A percentile compares a stretch with the other conserved stretches of the same genome.
These are phyloP conservation scores for Epichloe uncinata DNA, from an alignment of 2,329 filamentous ascomycete species.

Conservation along the genomic window DNA sequence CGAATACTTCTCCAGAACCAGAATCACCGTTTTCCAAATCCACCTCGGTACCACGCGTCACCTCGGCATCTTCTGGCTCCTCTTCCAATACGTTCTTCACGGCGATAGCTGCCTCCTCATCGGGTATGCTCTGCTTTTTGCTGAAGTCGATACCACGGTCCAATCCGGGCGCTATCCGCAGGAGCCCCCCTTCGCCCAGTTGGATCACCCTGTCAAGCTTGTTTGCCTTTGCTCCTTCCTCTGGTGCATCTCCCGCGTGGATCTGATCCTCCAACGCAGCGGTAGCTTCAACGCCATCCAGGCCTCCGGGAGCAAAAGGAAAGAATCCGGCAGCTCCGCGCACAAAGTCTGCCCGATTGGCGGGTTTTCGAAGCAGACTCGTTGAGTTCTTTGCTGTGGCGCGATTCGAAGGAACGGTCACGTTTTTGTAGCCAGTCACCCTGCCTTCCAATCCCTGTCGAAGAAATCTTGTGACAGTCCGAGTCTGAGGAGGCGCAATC, in stretches of 20 bases:
- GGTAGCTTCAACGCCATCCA: slow-evolving; percentile 76
- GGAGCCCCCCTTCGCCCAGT: slow-evolving; percentile 64
- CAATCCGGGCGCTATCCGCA: slow-evolving; percentile 75
- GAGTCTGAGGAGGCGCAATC: slow-evolving; percentile 79
- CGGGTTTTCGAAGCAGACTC: slow-evolving; percentile 74
- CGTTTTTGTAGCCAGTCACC: slow-evolving; percentile 87
- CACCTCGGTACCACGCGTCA: slow-evolving; percentile 17
- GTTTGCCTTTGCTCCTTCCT: slow-evolving; percentile 30
- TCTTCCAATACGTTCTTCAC: slow-evolving; percentile 49
- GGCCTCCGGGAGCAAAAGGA: slow-evolving; percentile 79
- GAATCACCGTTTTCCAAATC: slow-evolving; percentile 10
- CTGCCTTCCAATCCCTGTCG: slow-evolving; percentile 83
- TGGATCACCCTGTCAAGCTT: slow-evolving; percentile 79
- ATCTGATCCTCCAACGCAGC: slow-evolving; percentile 72
- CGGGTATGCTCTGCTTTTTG: slow-evolving; percentile 40
- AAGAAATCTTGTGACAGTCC: slow-evolving; percentile 87
- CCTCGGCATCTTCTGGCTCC: slow-evolving; percentile 30
- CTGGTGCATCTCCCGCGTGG: slow-evolving; percentile 34
- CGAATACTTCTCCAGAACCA: slow-evolving; percentile 13
- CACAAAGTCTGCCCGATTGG: slow-evolving; percentile 78
- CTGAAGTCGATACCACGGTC: slow-evolving; percentile 61
- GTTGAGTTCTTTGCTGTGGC: slow-evolving; percentile 93
- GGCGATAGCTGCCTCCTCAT: slow-evolving; percentile 52
- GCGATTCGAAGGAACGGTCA: slow-evolving; percentile 79
- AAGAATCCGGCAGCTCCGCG: slow-evolving; percentile 88